These are phyloP conservation scores for Boletus edulis DNA, from an alignment of 768 basidiomycete genomes.

Conservation along the genomic window DNA sequence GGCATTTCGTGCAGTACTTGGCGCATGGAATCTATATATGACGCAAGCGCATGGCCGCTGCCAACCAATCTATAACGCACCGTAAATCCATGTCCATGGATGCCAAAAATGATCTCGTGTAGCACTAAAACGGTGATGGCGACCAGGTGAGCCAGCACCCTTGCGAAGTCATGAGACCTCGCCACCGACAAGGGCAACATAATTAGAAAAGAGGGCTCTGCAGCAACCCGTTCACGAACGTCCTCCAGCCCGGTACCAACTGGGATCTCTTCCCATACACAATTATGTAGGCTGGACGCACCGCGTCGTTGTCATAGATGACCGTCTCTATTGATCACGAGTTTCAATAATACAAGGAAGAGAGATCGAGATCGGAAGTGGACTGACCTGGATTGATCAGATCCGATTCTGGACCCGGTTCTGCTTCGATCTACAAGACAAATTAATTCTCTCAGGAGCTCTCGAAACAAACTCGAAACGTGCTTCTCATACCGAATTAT, in stretches of 20 bases:
- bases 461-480: too few relatives aligned
- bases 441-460: background rate
- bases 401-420: constrained; percentile 9
- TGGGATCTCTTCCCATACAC: constrained; percentile 10
- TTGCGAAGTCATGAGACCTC: background rate
- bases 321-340: constrained; percentile 6
- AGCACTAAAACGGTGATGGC: background rate
- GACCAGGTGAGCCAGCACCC: background rate
- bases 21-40: too few relatives aligned
- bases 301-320: constrained; percentile 13
- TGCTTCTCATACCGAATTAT: background rate
- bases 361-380: background rate
- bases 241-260: background rate
- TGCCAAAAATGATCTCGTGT: background rate
- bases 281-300: constrained; percentile 12
- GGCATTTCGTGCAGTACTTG: background rate
- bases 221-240: background rate
- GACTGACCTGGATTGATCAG: constrained; percentile 9
- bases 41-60: background rate
- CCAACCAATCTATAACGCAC: background rate
- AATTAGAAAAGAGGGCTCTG: constrained; percentile 4
- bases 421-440: constrained; percentile 9
- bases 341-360: background rate
- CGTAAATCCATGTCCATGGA: background rate
- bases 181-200: background rate